Base-by-base conservation (phyloP, 306 rosid species). In the Alnus rubra region DNA sequence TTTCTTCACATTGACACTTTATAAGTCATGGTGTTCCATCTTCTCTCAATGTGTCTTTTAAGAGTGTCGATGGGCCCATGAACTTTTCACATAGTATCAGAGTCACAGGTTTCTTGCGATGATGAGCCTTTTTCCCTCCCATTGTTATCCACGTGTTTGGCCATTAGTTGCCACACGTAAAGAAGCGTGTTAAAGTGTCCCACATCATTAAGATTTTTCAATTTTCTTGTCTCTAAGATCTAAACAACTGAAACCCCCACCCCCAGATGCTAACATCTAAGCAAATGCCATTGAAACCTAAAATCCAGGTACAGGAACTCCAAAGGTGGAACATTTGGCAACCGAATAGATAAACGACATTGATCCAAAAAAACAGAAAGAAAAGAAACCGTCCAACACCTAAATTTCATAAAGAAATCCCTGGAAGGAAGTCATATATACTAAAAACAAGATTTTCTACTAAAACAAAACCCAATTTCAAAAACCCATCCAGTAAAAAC, bases 211-310 rank as follows among this genome's bases (percentile, higher is more conserved):
- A n/a, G n/a, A n/a, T n/a, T n/a, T n/a, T n/a, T n/a, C 77, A 79
- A 47, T 79, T 49, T 69, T 42, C 76, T 73, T 55, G 37, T 62
- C 82, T 73, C 83, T 86, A 88, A 86, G 91, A 93, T 89, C 91
- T 81, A 81, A 76, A 42, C 71, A 70, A 65, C 44, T 54, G 73
- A 74, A 72, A 82, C 16, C 35, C 84, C 73, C 39, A 75, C 74
- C 71, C n/a, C 71, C 52, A 78, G 67, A 71, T 80, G 73, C 68
- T 59, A 59, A 74, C 23, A 73, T 53, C 56, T 30, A 45, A 4
- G 33, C 69, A 78, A 84, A 76, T 53, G 84, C 72, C 80, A 71
- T 70, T 55, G 68, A 82, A 82, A 30, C 79, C 76, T 37, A 82
- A 59, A 78, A 7, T 10, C 51, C 85, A 76, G 72, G 70, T 60